phyloP scores from a whole-genome alignment of 2,329 filamentous ascomycete genomes.

The Fusarium sp. region DNA sequence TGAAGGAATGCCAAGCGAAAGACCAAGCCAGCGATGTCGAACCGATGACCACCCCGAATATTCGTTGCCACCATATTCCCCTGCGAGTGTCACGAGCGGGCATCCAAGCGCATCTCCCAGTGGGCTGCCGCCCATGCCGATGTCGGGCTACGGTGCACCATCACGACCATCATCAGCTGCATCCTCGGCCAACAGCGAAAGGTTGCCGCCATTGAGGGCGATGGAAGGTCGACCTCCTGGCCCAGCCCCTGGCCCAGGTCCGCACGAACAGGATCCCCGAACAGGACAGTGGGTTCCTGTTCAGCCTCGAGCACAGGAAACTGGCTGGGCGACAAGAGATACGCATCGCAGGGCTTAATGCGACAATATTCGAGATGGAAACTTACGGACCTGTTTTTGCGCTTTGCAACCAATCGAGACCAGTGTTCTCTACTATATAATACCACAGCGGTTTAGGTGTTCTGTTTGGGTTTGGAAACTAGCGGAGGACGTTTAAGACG shows the following conservation, averaged over 20 bases:
- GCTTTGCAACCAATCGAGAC: constrained; percentile 4
- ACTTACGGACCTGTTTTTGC: constrained; percentile 7
- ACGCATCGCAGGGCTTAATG: constrained; percentile 41
- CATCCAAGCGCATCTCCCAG: constrained; percentile 49
- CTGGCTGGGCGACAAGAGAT: constrained; percentile 52
- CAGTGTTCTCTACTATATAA: constrained; percentile 39
- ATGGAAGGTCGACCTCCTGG: constrained; percentile 54
- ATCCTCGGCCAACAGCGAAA: constrained; percentile 54
- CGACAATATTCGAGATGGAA: constrained; percentile 24
- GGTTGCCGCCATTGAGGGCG: constrained; percentile 60
- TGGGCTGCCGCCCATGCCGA: constrained; percentile 56
- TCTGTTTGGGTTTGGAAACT: constrained; percentile 32
- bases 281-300: constrained; percentile 53
- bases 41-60: constrained; percentile 61
- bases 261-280: constrained; percentile 51
- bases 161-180: constrained; percentile 54
- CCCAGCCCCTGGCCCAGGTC: constrained; percentile 41
- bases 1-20: constrained; percentile 59
- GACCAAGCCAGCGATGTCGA: constrained; percentile 59
- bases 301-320: constrained; percentile 50
- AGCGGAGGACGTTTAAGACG: constrained; percentile 44
- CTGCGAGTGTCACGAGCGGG: constrained; percentile 35
- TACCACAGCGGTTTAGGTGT: constrained; percentile 37
- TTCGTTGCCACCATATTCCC: constrained; percentile 54
- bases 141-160: constrained; percentile 52